A percentile compares a stretch with the other conserved stretches of the same genome.
phyloP scores from a whole-genome alignment of 805 yeast species.

The Tetrapisispora nanseiensis region DNA sequence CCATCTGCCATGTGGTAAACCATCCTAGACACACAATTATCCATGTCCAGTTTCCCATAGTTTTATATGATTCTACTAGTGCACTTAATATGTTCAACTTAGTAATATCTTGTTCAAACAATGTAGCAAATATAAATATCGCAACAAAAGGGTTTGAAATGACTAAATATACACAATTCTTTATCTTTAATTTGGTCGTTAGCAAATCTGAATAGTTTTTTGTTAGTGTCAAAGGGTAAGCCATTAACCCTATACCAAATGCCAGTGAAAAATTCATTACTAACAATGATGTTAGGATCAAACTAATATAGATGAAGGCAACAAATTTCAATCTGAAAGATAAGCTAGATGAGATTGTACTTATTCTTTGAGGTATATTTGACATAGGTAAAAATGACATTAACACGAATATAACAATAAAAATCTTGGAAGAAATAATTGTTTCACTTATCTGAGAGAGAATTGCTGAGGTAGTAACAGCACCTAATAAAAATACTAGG shows the following conservation, averaged over 20 bases:
- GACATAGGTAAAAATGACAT: constrained; percentile 16
- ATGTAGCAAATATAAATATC: constrained; percentile 25
- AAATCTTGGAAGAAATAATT: constrained; percentile 9
- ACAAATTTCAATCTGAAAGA: constrained; percentile 31
- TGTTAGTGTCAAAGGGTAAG: constrained; percentile 66
- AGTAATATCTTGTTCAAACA: constrained; percentile 29
- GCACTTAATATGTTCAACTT: constrained; percentile 37
- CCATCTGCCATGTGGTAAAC: constrained; percentile 69
- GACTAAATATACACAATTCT: constrained; percentile 30
- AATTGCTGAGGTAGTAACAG: constrained; percentile 24
- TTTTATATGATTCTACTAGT: constrained; percentile 53
- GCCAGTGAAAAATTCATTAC: constrained; percentile 83
- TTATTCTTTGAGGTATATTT: neutral
- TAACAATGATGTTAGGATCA: constrained; percentile 60
- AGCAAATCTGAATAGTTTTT: constrained; percentile 6
- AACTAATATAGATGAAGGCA: constrained; percentile 53
- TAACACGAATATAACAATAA: constrained; percentile 12
- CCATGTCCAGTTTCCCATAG: constrained; percentile 82
- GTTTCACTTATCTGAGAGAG: constrained; percentile 13
- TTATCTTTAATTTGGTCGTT: constrained; percentile 6
- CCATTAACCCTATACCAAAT: constrained; percentile 54
- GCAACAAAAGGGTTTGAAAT: constrained; percentile 46
- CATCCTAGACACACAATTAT: constrained; percentile 61
- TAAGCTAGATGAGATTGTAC: constrained; percentile 5
- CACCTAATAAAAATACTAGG: constrained; percentile 21